phyloP scores from a whole-genome alignment of 805 yeast species.

The Candida sakaeoensis region DNA sequence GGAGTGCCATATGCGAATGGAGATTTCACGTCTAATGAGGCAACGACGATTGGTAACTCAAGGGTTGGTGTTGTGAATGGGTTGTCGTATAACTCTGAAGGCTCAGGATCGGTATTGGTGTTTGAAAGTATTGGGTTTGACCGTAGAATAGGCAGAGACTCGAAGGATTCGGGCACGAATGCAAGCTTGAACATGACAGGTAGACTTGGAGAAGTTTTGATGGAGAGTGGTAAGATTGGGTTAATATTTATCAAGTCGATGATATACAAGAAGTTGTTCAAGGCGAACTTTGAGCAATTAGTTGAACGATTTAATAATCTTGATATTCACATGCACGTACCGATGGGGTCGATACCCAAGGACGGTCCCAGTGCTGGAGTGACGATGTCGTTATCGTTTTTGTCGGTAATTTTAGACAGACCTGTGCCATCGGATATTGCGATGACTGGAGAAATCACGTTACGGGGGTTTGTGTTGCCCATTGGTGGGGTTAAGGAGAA shows the following conservation, averaged over 20 bases:
- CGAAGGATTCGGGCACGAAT: constrained; percentile 10
- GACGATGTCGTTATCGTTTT: constrained; percentile 46
- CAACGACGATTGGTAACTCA: constrained; percentile 45
- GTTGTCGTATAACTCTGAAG: constrained; percentile 80
- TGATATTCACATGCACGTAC: constrained; percentile 55
- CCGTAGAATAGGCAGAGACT: constrained; percentile 18
- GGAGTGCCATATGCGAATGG: constrained; percentile 54
- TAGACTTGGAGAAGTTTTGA: constrained; percentile 72
- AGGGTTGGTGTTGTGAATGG: constrained; percentile 81
- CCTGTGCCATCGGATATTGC: constrained; percentile 53
- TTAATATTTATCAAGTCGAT: constrained; percentile 66
- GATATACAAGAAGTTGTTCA: constrained; percentile 28
- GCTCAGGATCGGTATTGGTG: constrained; percentile 75
- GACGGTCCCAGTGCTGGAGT: constrained; percentile 50
- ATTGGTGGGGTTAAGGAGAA: constrained; percentile 83
- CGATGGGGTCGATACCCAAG: constrained; percentile 45
- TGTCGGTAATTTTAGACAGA: constrained; percentile 40
- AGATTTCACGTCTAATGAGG: constrained; percentile 26
- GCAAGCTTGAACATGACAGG: constrained; percentile 67
- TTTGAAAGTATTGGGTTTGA: constrained; percentile 77
- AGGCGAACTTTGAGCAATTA: constrained; percentile 27
- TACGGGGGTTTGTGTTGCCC: constrained; percentile 73
- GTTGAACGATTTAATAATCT: constrained; percentile 46
- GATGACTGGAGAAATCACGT: constrained; percentile 85
- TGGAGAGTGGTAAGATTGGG: constrained; percentile 80